Evolutionary conservation across 2,329 filamentous ascomycete genomes (phyloP), one percentile per base, ranked within the genome.

Genomic region (Phialemonium atrogriseum): DNA sequence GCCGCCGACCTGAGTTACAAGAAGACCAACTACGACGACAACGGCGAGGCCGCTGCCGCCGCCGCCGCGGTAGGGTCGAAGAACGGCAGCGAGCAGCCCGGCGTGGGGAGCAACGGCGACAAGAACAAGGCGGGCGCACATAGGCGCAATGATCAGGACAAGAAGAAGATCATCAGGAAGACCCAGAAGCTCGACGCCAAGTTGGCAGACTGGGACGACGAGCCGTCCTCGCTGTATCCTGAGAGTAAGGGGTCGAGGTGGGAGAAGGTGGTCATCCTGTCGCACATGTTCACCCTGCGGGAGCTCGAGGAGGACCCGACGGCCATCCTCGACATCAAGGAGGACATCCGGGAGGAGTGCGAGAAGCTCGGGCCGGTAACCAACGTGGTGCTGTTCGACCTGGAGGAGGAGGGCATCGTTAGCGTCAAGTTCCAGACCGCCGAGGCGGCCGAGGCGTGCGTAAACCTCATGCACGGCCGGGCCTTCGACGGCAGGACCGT

Each of bases 141-240:
- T 44, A 59, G 65, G 58, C 57, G 27, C 43, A 47, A 34, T 48
- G 66, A 72, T 46, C 75, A 75, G 40, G 85, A 94, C 41, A 84
- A 89, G 57, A 79, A 83, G 54, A 94, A 94, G 62, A 83, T 93
- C 37, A 94, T 94, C 52, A 82, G 79, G 57, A 88, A 88, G 58
- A 89, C 85, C 0, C 84, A 94, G 55, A 91, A 89, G 54, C 68
- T 96, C 46, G 85, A 89, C 48, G 89, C 86, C 29, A 88, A 89
- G 59, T 74, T 96, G 20, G 83, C 87, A 4, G 88, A 96, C 56
- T 98, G 91, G 91, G 84, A 86, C 49, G 89, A 95, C 49, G 81
- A 89, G 33, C 73, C 80, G 16, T 72, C 52, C 1, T 57, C 65
- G 15, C 48, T 76, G 9, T 14, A 27, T 21, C 42, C 47, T 8